Conservation (phyloP, 768 basidiomycete genomes). For the Lentinus brumalis region DNA sequence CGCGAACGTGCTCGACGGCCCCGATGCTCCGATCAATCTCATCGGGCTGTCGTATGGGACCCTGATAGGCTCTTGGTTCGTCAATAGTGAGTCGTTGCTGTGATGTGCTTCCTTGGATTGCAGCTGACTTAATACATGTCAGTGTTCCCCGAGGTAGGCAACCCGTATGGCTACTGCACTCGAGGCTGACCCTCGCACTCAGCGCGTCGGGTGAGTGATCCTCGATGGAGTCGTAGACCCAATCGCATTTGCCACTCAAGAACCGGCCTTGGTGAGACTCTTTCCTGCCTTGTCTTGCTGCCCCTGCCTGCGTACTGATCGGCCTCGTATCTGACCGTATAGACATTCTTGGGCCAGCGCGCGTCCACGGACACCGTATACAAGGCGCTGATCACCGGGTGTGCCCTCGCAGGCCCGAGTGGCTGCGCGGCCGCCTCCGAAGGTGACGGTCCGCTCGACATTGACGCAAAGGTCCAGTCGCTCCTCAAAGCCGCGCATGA, state of each 20-base stretch:
- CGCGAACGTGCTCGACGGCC: constrained; percentile 7
- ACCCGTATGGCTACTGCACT: too few relatives aligned
- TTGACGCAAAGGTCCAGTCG: background rate
- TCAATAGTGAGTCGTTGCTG: background rate
- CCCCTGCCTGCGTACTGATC: too few relatives aligned
- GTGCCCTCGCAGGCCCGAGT: constrained; percentile 11
- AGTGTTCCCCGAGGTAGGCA: constrained; percentile 14
- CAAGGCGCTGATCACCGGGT: constrained; percentile 7
- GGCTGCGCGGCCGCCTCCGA: constrained; percentile 2
- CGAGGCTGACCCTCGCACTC: too few relatives aligned
- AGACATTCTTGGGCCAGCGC: background rate
- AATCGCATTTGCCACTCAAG: background rate
- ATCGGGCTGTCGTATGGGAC: constrained; percentile 5
- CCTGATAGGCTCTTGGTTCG: background rate
- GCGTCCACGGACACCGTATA: constrained; percentile 5
- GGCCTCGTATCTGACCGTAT: too few relatives aligned
- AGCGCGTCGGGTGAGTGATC: constrained; percentile 1
- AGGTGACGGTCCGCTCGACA: background rate
- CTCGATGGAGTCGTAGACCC: constrained; percentile 5
- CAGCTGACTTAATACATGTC: background rate
- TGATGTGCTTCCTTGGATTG: background rate
- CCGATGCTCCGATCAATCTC: constrained; percentile 4
- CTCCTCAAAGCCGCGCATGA: background rate
- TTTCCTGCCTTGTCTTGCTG: too few relatives aligned
- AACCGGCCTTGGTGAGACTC: background rate